Percentiles rank a stretch among this genome's conserved stretches.
These are phyloP conservation scores for Acrodontium crateriforme DNA, from an alignment of 2,329 filamentous ascomycete species.

Conservation along the genomic window DNA sequence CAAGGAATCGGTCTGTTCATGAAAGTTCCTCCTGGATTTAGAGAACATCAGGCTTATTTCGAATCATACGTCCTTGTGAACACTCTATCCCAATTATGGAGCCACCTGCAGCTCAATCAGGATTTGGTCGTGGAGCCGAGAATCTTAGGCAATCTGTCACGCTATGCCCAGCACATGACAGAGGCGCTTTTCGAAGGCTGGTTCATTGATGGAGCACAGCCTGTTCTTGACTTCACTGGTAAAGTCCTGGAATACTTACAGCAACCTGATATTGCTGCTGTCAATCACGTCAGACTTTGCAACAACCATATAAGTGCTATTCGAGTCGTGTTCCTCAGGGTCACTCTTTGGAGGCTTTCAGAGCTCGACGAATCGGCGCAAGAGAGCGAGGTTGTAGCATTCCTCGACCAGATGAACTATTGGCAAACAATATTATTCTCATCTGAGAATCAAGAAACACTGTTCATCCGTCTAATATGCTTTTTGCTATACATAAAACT, in stretches of 20 bases:
- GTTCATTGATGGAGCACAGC: conserved; percentile 80
- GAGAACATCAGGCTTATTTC: conserved; percentile 91
- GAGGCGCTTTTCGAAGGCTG: conserved; percentile 93
- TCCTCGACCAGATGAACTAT: conserved; percentile 77
- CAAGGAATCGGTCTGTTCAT: conserved; percentile 71
- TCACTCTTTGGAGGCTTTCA: conserved; percentile 68
- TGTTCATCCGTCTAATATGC: conserved; percentile 73
- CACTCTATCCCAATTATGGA: conserved; percentile 57
- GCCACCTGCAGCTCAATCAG: conserved; percentile 56
- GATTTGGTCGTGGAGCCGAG: conserved; percentile 65
- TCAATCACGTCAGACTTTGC: conserved; percentile 87
- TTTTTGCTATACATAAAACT: conserved; percentile 88
- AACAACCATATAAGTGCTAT: conserved; percentile 68
- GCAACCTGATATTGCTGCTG: conserved; percentile 60
- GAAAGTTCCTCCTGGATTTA: conserved; percentile 81
- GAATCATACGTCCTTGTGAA: conserved; percentile 76
- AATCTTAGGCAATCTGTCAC: conserved; percentile 72
- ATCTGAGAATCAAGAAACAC: conserved; percentile 62
- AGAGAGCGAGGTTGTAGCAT: conserved; percentile 50
- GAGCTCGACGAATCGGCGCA: conserved; percentile 59
- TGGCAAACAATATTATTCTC: conserved; percentile 89
- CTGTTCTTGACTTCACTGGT: conserved; percentile 73
- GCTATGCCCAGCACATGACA: conserved; percentile 65
- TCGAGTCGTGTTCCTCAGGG: conserved; percentile 60
- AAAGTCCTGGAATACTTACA: conserved; percentile 79